These are phyloP conservation scores for Aspergillus sclerotialis DNA, from an alignment of 2,329 filamentous ascomycete genomes.

Conservation along the genomic window DNA sequence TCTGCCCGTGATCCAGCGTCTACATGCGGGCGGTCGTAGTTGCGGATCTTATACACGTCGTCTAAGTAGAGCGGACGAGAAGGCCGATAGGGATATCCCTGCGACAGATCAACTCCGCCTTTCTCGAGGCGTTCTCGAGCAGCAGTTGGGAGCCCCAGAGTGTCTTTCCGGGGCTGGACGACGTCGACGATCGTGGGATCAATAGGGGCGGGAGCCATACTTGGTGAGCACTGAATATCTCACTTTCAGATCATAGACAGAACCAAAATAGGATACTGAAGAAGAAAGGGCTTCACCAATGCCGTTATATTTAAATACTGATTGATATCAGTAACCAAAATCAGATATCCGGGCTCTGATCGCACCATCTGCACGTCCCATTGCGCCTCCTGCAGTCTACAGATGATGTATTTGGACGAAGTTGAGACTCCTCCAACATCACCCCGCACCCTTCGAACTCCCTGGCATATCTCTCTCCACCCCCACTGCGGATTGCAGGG, in stretches of 20 bases:
- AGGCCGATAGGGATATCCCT: conserved; percentile 66
- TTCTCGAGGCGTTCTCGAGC: conserved; percentile 56
- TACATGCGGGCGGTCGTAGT: conserved; percentile 47
- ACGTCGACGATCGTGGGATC: conserved; percentile 58
- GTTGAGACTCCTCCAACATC: background rate
- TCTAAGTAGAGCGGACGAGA: conserved; percentile 61
- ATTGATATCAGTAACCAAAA: too few species aligned
- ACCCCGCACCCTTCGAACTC: background rate
- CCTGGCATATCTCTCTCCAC: background rate
- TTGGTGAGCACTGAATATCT: conserved; percentile 7
- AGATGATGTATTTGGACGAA: conserved; percentile 1
- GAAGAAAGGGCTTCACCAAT: too few species aligned
- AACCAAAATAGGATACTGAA: too few species aligned
- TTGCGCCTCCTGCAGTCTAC: conserved; percentile 18
- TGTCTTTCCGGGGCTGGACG: conserved; percentile 57
- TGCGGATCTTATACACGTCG: conserved; percentile 60
- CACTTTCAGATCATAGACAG: background rate
- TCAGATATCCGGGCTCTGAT: conserved; percentile 10
- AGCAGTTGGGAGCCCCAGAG: conserved; percentile 52
- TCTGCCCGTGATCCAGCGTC: conserved; percentile 61
- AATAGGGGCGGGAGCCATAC: conserved; percentile 55
- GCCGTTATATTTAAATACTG: too few species aligned
- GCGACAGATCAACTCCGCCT: conserved; percentile 61
- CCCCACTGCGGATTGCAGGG: background rate
- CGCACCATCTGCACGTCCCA: conserved; percentile 24